Evolutionary conservation across 805 yeast genomes (phyloP), one percentile per base, ranked within the genome.

Genomic region (Grigorovia jiainica): DNA sequence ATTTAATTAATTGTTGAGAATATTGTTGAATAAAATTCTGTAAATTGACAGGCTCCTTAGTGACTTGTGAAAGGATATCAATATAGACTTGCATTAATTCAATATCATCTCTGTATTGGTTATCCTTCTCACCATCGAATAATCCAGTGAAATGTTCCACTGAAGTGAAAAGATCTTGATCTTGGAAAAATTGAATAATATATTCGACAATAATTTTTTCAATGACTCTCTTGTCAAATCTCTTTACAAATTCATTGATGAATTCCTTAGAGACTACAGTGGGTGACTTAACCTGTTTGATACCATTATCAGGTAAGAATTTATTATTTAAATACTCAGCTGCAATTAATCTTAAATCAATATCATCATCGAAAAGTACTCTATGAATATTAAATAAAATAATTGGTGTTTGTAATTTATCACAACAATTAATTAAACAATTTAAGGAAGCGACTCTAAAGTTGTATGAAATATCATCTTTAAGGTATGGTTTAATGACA

Each of bases 111-210:
- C 78, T 67, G 60, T 78, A 84, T 32, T 82, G 71, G 49, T 86
- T 85, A 42, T 71, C 74, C 50, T 75, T 76, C 54, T 87, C 96
- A 6, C 71, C 61, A 5, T 77, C 76, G 58, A 86, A 87, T 33
- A 87, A 56, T 2, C 68, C 63, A 16, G 65, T 60, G 17, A 60
- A 65, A 5, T 47, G 43, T 21, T 34, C 44, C 37, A 11, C 47
- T 42, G 2, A 45, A 1, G 42, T 34, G 27, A 53, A 49, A 10
- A 48, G 40, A 20, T 57, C 58, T 2, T 41, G 36, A 25, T 49
- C 45, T 5, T 37, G 21, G 33, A 56, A 34, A 7, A 47, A 43
- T 8, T 44, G 34, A n/a, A 27, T 16, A 2, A 45, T 19, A 7
- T 18, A 16, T 7, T 18, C 9, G 2, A 27, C 10, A 32, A 39